Conservation (phyloP, 345 rosid genomes). For the Boechera stricta region DNA sequence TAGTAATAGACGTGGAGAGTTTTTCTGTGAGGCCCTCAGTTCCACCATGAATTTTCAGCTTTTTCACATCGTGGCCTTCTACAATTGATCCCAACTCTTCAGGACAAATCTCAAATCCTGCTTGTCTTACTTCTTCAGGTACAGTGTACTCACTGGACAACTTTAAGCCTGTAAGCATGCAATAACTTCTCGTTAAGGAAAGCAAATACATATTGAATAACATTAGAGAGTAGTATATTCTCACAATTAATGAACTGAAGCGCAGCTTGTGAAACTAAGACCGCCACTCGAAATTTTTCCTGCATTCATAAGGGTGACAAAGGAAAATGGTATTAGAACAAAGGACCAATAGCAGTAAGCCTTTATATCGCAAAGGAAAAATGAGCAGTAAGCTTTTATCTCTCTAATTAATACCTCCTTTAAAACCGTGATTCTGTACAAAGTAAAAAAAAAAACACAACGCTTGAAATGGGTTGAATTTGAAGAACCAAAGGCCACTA, state of each 20-base stretch:
- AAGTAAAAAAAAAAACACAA: background rate
- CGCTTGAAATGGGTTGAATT: background rate
- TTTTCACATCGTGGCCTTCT: constrained; percentile 85
- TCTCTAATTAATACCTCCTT: too few relatives aligned
- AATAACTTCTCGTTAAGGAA: constrained; percentile 35
- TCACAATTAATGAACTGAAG: constrained; percentile 81
- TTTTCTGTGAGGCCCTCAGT: constrained; percentile 66
- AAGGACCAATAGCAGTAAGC: constrained; percentile 14
- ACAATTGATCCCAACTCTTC: constrained; percentile 87
- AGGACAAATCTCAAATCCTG: constrained; percentile 86
- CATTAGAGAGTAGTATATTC: constrained; percentile 31
- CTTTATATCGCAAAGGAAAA: background rate
- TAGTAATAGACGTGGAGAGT: constrained; percentile 62
- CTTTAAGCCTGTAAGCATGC: constrained; percentile 58
- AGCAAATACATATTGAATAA: constrained; percentile 3
- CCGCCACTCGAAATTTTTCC: constrained; percentile 87
- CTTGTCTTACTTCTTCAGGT: constrained; percentile 74
- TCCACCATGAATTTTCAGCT: constrained; percentile 75
- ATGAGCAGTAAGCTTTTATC: background rate
- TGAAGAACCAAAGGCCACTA: background rate
- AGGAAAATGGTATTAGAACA: constrained; percentile 10
- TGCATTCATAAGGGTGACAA: constrained; percentile 40
- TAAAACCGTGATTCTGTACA: background rate
- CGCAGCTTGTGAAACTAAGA: constrained; percentile 95
- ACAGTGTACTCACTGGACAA: constrained; percentile 68